Base-by-base conservation (phyloP, 106 monocot species). In the Cymbidium sinense region DNA sequence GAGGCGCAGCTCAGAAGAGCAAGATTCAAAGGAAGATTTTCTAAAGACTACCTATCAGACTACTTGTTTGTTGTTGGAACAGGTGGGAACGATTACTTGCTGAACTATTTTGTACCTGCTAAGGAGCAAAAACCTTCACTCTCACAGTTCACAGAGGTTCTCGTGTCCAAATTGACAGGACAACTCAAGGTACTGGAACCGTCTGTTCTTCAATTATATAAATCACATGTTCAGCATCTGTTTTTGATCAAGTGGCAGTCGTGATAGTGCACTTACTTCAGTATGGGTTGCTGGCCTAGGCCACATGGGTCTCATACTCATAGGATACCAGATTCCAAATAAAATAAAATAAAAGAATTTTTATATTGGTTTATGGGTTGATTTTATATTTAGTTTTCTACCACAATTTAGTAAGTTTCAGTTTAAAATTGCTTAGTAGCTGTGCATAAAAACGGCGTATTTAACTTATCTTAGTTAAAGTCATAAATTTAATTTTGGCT, bases 11-110 rank as follows among this genome's bases (percentile, higher is more conserved):
- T 82, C 19, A 55, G 65, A 9, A 55, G 65, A 9, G 12, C 0
- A 15, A 36, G n/a, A 13, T 3, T 28, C 37, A 34, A n/a, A 4
- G 44, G 3, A 1, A 18, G 33, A 41, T 31, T 55, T 34, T 35
- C 61, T 30, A 9, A 74, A 25, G 23, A 36, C 41, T 43, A 81
- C 18, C 75, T 91, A 23, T 70, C 82, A 25, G 58, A 86, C 51
- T 88, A 86, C 37, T 50, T 91, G 39, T 91, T 91, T 27, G 81
- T 91, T 29, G 74, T 91, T 15, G 91, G 82, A 35, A 85, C 86
- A 2, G 91, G 91, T 3, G 91, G 91, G 20, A 91, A 91, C 52
- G 91, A 91, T 70, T 91, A 86, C 76, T 33, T 88, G 75, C 80
- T 90, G 28, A 87, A 88, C 41, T 88, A 86, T 82, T 91, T 83